Conservation (phyloP, 2,329 filamentous ascomycete genomes). For the Chrysoporthe austroafricana region DNA sequence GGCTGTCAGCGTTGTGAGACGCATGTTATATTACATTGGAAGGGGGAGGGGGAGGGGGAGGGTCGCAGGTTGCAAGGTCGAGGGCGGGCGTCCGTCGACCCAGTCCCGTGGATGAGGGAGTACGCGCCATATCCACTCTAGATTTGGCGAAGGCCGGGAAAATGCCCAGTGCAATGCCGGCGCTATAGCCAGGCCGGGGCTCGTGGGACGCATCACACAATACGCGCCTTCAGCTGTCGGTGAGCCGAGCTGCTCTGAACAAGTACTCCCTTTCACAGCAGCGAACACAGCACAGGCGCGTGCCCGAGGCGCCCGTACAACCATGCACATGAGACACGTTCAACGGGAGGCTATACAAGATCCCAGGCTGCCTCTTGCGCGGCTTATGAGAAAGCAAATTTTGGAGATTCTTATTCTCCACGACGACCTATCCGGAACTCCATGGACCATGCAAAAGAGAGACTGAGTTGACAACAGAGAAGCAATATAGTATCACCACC, state of each 20-base stretch:
- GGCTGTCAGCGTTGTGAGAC: not conserved
- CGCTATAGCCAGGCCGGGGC: conserved; percentile 2
- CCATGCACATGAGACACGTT: not conserved
- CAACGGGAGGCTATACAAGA: not conserved
- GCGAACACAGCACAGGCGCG: conserved; percentile 15
- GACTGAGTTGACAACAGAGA: not conserved
- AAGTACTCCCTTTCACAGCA: conserved; percentile 8
- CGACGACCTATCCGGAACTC: conserved; percentile 28
- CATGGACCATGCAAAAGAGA: conserved; percentile 27
- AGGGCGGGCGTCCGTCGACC: conserved; percentile 4
- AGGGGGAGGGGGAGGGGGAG: not conserved
- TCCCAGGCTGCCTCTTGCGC: not conserved
- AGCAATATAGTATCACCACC: conserved; percentile 11
- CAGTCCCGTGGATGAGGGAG: not conserved
- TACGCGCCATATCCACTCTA: conserved; percentile 3
- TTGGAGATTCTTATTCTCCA: conserved; percentile 9
- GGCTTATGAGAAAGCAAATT: not conserved
- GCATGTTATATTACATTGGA: not conserved
- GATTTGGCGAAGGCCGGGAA: conserved; percentile 4
- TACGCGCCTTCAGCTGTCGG: not conserved
- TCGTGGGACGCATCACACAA: conserved; percentile 5
- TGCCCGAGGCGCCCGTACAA: not conserved
- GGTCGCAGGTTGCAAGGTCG: not conserved
- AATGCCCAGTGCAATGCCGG: not conserved
- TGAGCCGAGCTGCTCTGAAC: not conserved